Conservation (phyloP, 129 eudicot species). For the Chrysanthemum seticuspe region DNA sequence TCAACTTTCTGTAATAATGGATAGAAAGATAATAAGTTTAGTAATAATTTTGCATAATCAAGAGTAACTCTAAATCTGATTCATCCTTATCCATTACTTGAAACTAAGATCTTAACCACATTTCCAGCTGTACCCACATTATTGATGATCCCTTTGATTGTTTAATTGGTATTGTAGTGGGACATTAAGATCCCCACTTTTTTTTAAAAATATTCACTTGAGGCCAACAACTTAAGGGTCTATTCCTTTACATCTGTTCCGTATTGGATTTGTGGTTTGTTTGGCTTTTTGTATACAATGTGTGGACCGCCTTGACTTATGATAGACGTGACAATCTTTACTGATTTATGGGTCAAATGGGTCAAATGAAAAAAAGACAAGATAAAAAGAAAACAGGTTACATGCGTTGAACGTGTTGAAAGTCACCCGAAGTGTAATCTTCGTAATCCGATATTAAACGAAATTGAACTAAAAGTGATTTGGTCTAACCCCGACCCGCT, state of each 20-base stretch:
- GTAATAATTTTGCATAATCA: neutral
- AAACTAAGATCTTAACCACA: slow-evolving; percentile 29
- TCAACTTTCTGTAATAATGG: slow-evolving; percentile 2
- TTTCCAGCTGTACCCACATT: slow-evolving; percentile 34
- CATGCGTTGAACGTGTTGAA: neutral
- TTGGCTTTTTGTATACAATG: slow-evolving; percentile 13
- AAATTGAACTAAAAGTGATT: neutral
- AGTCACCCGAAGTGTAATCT: neutral
- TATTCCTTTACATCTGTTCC: slow-evolving; percentile 18
- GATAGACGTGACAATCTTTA: neutral
- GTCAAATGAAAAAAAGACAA: neutral
- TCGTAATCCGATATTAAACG: neutral
- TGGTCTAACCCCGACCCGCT: neutral
- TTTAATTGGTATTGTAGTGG: slow-evolving; percentile 28
- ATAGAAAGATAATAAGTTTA: neutral
- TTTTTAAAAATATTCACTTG: slow-evolving; percentile 23
- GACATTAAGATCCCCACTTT: slow-evolving; percentile 24
- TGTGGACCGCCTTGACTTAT: slow-evolving; percentile 19
- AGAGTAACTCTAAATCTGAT: slow-evolving; percentile 6
- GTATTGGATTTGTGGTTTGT: slow-evolving; percentile 20
- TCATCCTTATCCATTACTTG: slow-evolving; percentile 36
- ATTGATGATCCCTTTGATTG: slow-evolving; percentile 21
- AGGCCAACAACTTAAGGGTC: slow-evolving; percentile 32
- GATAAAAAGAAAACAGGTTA: neutral
- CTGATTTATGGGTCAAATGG: neutral